These are phyloP conservation scores for Irpex sp. DNA, from an alignment of 1,284 basidiomycete species.

Conservation along the genomic window DNA sequence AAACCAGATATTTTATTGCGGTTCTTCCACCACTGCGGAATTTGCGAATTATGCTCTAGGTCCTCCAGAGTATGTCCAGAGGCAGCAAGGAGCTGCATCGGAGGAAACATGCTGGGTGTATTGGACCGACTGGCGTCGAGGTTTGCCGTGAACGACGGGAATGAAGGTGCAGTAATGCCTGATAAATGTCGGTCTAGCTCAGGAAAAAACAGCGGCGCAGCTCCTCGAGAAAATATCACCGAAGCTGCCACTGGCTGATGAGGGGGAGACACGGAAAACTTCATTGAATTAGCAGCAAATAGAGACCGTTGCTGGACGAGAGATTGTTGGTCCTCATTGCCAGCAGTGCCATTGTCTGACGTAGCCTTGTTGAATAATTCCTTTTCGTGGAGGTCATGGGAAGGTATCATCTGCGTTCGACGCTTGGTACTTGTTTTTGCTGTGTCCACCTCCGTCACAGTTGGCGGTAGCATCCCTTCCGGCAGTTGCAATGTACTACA, in stretches of 20 bases:
- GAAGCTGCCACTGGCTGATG: conserved; percentile 55
- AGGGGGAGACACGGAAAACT: conserved; percentile 1
- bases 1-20: conserved; percentile 46
- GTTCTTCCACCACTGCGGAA: conserved; percentile 51
- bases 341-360: not conserved
- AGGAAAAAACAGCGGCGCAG: conserved; percentile 55
- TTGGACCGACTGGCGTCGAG: conserved; percentile 14
- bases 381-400: not conserved
- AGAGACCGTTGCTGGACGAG: not conserved
- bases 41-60: conserved; percentile 49
- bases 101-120: conserved; percentile 48
- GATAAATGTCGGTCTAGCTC: conserved; percentile 55
- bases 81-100: conserved; percentile 51
- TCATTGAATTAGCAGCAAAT: not conserved
- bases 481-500: conserved; percentile 17
- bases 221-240: conserved; percentile 50
- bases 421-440: not conserved
- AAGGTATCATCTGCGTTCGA: not conserved
- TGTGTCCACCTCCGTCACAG: not conserved
- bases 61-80: conserved; percentile 51
- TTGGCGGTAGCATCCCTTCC: not conserved
- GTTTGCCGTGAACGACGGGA: conserved; percentile 19
- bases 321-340: not conserved
- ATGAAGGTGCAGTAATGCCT: conserved; percentile 38
- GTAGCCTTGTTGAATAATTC: not conserved